Percentiles rank a stretch among this genome's conserved stretches.
Conservation (phyloP, 163 green algal genomes). For the Scenedesmus sp. region DNA sequence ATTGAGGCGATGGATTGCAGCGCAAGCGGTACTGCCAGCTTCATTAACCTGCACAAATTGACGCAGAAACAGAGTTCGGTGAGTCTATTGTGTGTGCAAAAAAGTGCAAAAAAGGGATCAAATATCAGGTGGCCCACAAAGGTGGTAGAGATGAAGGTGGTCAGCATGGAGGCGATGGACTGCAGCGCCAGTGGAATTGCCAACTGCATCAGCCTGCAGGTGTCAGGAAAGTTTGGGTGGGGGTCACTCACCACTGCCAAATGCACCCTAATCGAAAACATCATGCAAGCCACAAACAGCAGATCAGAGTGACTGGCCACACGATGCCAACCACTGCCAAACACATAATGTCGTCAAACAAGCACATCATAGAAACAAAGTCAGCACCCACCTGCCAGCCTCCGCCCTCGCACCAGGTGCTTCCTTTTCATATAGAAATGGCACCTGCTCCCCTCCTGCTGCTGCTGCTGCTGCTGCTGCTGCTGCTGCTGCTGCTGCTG, state of each 20-base stretch:
- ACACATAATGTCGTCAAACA: too few species aligned
- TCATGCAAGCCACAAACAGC: too few species aligned
- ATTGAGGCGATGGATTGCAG: constrained; percentile 30
- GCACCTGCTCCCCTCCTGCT: neutral
- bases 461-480: too few species aligned
- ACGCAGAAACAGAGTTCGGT: too few species aligned
- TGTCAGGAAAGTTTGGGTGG: too few species aligned
- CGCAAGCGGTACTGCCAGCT: constrained; percentile 30
- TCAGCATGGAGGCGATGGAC: constrained; percentile 4
- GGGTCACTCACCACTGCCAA: too few species aligned
- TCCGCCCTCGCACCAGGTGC: neutral
- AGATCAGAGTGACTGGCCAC: too few species aligned
- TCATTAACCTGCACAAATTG: constrained; percentile 6
- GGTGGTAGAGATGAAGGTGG: constrained; percentile 12
- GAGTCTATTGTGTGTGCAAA: too few species aligned
- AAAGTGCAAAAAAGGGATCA: neutral
- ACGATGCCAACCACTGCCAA: too few species aligned
- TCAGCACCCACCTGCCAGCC: neutral
- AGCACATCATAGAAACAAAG: neutral
- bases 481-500: neutral
- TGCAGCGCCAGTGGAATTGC: constrained; percentile 21
- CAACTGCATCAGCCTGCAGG: constrained; percentile 24
- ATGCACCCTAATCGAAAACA: too few species aligned
- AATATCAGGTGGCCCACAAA: constrained; percentile 51
- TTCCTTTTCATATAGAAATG: neutral